Base-by-base conservation (phyloP, 169 alveolate genomes). In the Neospora caninum region DNA sequence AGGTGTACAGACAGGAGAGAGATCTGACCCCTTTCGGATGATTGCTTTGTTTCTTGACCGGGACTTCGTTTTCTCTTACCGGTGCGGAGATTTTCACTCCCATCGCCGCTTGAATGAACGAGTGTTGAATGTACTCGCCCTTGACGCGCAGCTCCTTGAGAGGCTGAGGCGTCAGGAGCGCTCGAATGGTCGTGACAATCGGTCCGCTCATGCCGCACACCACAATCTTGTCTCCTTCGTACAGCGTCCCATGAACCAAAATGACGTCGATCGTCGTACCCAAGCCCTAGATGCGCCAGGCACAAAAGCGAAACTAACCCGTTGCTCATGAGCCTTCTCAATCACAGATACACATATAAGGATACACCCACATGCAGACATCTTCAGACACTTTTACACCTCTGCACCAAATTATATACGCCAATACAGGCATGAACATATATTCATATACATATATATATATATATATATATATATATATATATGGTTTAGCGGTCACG, bases 231-330 rank as follows among this genome's bases (percentile, higher is more conserved):
- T 99, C 99, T 6, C 99, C 99, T 67, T 98, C 99, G 93, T 97
- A 97, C 80, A 99, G 94, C 27, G 97, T 94, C 42, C 99, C 99
- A 94, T 99, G 98, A 36, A 99, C 98, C 20, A 99, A 97, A 22
- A 99, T 98, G n/a, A 99, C 99, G 97, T 99, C 99, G 87, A 99
- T 98, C 9, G 99, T 99, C 36, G 99, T 98, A 4, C 99, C 99
- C 91, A 99, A 97, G 16, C 99, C 99, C 97, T 98, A 98, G 49
- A 97, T 92, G 39, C 34, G 29, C 36, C 36, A 27, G 25, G 34
- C 0, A 25, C 58, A 94, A 58, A 39, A 49, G 39, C 18, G 43
- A 43, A 88, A 78, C 49, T 20, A 88, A 27, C 49, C 18, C 25
- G 73, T 18, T 20, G 25, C 18, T 58, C 31, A 10, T 20, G 20